Percentiles rank a stretch among this genome's conserved stretches.
Conservation (phyloP, 2,329 filamentous ascomycete species). For the Penicillium carneum region DNA sequence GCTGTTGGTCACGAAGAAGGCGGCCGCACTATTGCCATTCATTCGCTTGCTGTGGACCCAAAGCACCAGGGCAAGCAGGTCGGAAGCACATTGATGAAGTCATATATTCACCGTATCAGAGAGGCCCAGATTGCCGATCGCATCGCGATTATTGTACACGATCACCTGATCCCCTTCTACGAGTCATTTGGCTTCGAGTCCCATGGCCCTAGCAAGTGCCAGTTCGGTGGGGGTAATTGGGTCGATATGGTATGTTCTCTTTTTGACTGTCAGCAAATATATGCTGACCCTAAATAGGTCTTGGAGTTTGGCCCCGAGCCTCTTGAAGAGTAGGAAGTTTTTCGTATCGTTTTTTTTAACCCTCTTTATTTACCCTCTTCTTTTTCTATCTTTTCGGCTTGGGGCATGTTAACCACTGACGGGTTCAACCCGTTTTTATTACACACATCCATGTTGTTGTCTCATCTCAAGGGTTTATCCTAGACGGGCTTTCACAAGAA, state of each 20-base stretch:
- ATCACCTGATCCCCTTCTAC: conserved; percentile 77
- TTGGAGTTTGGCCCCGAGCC: conserved; percentile 40
- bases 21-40: conserved; percentile 78
- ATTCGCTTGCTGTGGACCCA: conserved; percentile 81
- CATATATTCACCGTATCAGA: conserved; percentile 79
- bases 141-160: conserved; percentile 78
- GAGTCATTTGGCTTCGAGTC: conserved; percentile 75
- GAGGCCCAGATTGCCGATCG: conserved; percentile 73
- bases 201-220: conserved; percentile 70
- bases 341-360: not conserved
- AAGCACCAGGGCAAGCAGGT: conserved; percentile 76
- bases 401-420: conserved; percentile 25
- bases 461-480: conserved; percentile 30
- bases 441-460: conserved; percentile 33
- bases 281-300: conserved; percentile 36
- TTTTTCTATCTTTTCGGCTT: conserved; percentile 31
- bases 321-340: conserved; percentile 19
- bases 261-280: conserved; percentile 5
- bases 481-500: conserved; percentile 36
- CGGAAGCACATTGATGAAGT: conserved; percentile 74
- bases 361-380: not conserved
- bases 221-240: conserved; percentile 82
- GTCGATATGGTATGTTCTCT: conserved; percentile 72
- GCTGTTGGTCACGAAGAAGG: conserved; percentile 72
- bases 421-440: conserved; percentile 26